phyloP scores from a whole-genome alignment of 2,329 filamentous ascomycete species.

The Ceratocystiopsis minuta region DNA sequence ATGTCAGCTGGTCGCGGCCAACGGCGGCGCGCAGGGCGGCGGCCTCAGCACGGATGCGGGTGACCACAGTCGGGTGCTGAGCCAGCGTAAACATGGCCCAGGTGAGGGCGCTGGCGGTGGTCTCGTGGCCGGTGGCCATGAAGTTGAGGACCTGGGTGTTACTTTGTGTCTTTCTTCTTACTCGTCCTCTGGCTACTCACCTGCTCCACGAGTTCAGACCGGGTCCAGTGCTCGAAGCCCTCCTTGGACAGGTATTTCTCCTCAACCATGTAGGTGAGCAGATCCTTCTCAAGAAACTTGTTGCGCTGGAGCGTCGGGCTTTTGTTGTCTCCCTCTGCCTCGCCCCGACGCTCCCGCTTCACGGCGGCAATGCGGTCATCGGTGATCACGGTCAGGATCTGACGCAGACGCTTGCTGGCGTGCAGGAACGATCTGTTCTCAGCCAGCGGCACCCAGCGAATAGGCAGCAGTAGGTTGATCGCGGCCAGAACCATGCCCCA shows the following conservation, averaged over 20 bases:
- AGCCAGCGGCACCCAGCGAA: constrained; percentile 18
- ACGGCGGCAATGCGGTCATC: background rate
- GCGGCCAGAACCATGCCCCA: constrained; percentile 2
- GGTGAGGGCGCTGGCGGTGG: constrained; percentile 15
- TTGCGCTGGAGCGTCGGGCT: no score
- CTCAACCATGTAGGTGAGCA: constrained; percentile 14
- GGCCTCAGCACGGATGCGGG: constrained; percentile 12
- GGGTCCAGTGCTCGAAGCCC: background rate
- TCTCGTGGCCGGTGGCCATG: constrained; percentile 17
- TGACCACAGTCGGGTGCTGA: constrained; percentile 15
- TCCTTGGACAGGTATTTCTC: constrained; percentile 1
- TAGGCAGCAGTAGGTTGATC: constrained; percentile 4
- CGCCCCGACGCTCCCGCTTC: no score
- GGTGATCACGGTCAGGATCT: constrained; percentile 17
- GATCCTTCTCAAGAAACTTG: constrained; percentile 5
- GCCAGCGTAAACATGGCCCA: constrained; percentile 18
- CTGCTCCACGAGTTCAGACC: constrained; percentile 9
- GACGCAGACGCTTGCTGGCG: constrained; percentile 16
- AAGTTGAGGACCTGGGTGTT: constrained; percentile 8
- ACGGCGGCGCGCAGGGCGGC: background rate
- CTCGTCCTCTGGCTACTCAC: background rate
- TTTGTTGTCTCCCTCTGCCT: no score
- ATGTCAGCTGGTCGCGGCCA: background rate
- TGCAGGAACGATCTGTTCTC: constrained; percentile 21
- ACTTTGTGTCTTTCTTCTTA: background rate